These are phyloP conservation scores for Sonneratia caseolaris DNA, from an alignment of 345 rosid genomes.

Conservation along the genomic window DNA sequence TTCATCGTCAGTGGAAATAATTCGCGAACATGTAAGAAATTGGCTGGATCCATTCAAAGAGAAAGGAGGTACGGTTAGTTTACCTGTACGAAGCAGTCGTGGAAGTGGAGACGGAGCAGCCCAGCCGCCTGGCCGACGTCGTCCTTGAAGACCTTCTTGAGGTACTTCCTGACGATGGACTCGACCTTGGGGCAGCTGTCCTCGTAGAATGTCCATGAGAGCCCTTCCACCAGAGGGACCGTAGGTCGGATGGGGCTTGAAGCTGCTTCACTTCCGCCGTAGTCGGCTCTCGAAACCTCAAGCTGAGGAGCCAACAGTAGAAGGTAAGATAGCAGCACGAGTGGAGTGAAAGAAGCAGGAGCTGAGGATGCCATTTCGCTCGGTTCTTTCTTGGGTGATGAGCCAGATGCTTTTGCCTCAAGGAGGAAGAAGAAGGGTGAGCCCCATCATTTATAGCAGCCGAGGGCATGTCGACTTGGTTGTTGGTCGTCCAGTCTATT, in stretches of 20 bases:
- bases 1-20: no score
- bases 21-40: no score
- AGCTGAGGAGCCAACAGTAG: not conserved
- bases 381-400: not conserved
- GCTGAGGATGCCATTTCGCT: not conserved
- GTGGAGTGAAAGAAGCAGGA: not conserved
- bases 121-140: conserved; percentile 90
- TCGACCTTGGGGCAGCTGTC: conserved; percentile 56
- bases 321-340: not conserved
- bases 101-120: conserved; percentile 80
- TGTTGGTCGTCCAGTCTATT: no score
- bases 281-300: not conserved
- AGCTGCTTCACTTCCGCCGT: no score
- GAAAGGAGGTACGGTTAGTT: no score
- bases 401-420: not conserved
- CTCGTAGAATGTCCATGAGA: conserved; percentile 62
- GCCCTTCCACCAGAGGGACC: conserved; percentile 38
- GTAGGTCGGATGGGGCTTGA: not conserved
- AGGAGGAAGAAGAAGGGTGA: no score
- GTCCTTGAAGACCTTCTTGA: conserved; percentile 47
- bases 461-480: not conserved
- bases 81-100: conserved; percentile 93
- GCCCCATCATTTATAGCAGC: not conserved
- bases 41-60: not conserved
- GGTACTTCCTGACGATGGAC: conserved; percentile 41